Evolutionary conservation across 208 protist genomes (phyloP).

Genomic region (Trypanosoma platydactyli): DNA sequence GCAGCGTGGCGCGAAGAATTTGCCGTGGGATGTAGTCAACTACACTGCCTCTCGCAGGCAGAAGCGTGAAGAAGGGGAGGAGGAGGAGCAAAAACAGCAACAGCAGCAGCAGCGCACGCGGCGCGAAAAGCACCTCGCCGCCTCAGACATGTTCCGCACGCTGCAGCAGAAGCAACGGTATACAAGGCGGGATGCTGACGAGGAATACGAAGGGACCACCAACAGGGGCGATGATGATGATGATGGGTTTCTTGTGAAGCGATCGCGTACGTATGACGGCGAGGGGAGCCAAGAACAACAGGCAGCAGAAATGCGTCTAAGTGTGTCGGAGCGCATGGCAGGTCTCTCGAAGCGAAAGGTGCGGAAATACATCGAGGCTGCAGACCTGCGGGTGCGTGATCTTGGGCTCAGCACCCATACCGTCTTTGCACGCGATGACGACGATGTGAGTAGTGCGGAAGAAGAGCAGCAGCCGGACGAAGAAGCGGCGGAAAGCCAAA

Average conservation of each 20-base stretch:
- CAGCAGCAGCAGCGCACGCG: constrained; percentile 40
- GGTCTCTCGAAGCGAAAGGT: constrained; percentile 87
- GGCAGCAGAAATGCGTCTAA: constrained; percentile 39
- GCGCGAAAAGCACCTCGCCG: constrained; percentile 82
- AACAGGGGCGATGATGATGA: constrained; percentile 45
- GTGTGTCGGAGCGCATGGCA: constrained; percentile 76
- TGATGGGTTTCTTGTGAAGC: not conserved
- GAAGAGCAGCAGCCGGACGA: not conserved
- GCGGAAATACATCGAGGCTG: constrained; percentile 73
- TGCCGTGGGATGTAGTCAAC: constrained; percentile 89
- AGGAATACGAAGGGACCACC: constrained; percentile 34
- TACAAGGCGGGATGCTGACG: constrained; percentile 40
- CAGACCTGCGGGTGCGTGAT: constrained; percentile 80
- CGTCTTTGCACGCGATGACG: constrained; percentile 64
- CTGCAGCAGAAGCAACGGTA: constrained; percentile 81
- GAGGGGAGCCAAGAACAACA: constrained; percentile 4
- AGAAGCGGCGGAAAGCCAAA: constrained; percentile 6
- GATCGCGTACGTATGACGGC: not conserved
- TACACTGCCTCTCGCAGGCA: constrained; percentile 51
- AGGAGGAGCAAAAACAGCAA: constrained; percentile 18
- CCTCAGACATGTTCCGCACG: constrained; percentile 84
- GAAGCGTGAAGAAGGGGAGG: not conserved
- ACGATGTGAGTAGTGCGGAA: constrained; percentile 40
- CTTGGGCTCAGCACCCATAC: constrained; percentile 69
- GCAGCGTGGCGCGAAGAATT: constrained; percentile 84